Percentiles rank a stretch among this genome's conserved stretches.
Evolutionary conservation across 805 yeast species (phyloP).

Genomic region (Metschnikowia rubicola): DNA sequence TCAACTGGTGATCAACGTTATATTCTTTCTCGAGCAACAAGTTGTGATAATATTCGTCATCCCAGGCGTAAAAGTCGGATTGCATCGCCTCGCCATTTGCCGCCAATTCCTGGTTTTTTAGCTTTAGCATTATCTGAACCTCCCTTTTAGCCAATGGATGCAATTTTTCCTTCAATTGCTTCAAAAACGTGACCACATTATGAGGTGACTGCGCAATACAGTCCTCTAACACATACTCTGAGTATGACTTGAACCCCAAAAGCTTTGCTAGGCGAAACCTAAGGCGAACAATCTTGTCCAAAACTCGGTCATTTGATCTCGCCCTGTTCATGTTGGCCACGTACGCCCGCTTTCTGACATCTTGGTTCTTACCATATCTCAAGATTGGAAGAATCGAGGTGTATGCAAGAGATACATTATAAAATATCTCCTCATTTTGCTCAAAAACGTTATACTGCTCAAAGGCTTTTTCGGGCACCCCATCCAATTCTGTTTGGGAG

Average conservation of each 20-base stretch:
- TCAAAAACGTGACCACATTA: slow-evolving; percentile 56
- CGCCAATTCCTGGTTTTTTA: slow-evolving; percentile 54
- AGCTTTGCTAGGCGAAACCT: slow-evolving; percentile 59
- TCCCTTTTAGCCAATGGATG: slow-evolving; percentile 59
- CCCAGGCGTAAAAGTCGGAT: slow-evolving; percentile 60
- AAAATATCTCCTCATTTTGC: slow-evolving; percentile 38
- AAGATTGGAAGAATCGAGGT: slow-evolving; percentile 75
- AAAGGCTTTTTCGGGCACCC: slow-evolving; percentile 64
- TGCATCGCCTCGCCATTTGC: slow-evolving; percentile 42
- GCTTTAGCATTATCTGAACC: slow-evolving; percentile 38
- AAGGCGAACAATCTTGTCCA: slow-evolving; percentile 54
- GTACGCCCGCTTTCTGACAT: slow-evolving; percentile 64
- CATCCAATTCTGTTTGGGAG: slow-evolving; percentile 62
- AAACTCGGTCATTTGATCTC: slow-evolving; percentile 57
- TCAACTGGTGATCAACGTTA: slow-evolving; percentile 65
- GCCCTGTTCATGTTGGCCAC: slow-evolving; percentile 62
- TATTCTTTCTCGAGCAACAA: slow-evolving; percentile 62
- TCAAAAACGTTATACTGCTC: slow-evolving; percentile 50
- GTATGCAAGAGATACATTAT: slow-evolving; percentile 72
- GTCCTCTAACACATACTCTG: slow-evolving; percentile 68
- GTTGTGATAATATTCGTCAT: slow-evolving; percentile 62
- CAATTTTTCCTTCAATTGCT: slow-evolving; percentile 56
- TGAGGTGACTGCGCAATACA: slow-evolving; percentile 73
- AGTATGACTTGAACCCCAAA: slow-evolving; percentile 64
- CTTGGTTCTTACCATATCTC: slow-evolving; percentile 60